Conservation (phyloP, 2,329 filamentous ascomycete species). For the Aspergillus caelatus region DNA sequence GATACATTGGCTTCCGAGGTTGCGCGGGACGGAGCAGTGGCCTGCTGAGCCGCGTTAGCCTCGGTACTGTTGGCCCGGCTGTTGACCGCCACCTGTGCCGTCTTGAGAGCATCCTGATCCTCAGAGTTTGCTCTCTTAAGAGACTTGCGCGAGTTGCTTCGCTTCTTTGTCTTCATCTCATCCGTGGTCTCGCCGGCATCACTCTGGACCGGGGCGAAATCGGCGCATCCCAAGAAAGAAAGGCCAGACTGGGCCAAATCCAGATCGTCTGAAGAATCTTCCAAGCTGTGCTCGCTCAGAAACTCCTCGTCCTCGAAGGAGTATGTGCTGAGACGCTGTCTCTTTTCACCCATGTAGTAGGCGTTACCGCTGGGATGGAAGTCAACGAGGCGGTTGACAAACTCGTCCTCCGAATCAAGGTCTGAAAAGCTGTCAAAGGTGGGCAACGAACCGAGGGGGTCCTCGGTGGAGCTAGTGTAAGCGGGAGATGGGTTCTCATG, state of each 20-base stretch:
- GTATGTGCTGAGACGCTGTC: constrained; percentile 72
- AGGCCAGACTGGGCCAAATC: constrained; percentile 63
- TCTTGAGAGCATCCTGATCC: constrained; percentile 33
- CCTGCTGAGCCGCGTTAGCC: constrained; percentile 42
- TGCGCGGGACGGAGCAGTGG: constrained; percentile 46
- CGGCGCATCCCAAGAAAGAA: constrained; percentile 61
- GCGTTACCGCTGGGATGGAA: constrained; percentile 64
- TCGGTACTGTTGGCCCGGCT: constrained; percentile 36
- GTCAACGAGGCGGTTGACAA: constrained; percentile 73
- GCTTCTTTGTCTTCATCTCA: constrained; percentile 55
- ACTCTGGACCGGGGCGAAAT: constrained; percentile 23
- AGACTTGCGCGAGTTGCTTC: constrained; percentile 42
- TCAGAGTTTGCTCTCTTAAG: constrained; percentile 33
- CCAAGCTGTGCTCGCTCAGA: constrained; percentile 74
- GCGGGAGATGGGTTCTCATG: constrained; percentile 41
- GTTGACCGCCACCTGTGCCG: constrained; percentile 35
- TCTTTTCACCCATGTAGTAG: constrained; percentile 65
- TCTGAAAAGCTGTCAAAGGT: constrained; percentile 85
- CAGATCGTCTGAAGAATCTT: constrained; percentile 69
- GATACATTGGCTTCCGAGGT: constrained; percentile 52
- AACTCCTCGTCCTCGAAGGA: constrained; percentile 77
- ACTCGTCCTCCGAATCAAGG: constrained; percentile 88
- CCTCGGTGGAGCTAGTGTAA: constrained; percentile 48
- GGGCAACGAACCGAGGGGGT: constrained; percentile 64
- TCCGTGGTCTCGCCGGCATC: constrained; percentile 47